These are phyloP conservation scores for Bonia amplexicaulis DNA, from an alignment of 176 grass and related monocot genomes.

Conservation along the genomic window DNA sequence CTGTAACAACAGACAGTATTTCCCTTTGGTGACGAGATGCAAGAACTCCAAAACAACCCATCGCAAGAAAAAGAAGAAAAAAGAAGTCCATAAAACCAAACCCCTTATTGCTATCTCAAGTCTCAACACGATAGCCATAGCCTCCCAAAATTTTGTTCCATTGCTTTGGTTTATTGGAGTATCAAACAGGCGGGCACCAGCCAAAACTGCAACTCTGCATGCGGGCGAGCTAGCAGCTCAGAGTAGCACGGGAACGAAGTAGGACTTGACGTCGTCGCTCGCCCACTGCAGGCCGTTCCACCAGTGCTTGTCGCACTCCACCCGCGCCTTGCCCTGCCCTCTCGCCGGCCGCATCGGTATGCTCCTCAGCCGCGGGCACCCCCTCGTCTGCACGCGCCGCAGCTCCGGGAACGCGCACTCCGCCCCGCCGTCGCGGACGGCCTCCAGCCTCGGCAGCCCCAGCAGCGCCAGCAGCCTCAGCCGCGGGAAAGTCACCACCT, in stretches of 20 bases:
- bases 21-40: neutral
- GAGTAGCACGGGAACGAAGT: slow-evolving; percentile 38
- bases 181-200: neutral
- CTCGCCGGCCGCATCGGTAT: slow-evolving; percentile 34
- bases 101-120: neutral
- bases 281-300: slow-evolving; percentile 45
- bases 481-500: slow-evolving; percentile 39
- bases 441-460: slow-evolving; percentile 43
- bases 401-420: slow-evolving; percentile 48
- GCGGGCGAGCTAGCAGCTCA: neutral
- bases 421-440: slow-evolving; percentile 17
- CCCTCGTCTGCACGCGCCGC: slow-evolving; percentile 41
- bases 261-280: slow-evolving; percentile 40
- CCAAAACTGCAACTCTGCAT: neutral
- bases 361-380: slow-evolving; percentile 37
- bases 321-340: slow-evolving; percentile 39
- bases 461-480: slow-evolving; percentile 44
- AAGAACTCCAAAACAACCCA: neutral
- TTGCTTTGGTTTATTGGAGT: neutral
- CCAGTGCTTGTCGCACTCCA: slow-evolving; percentile 55
- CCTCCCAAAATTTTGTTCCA: neutral
- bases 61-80: neutral
- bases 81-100: neutral
- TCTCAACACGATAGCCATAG: neutral
- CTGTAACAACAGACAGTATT: too few relatives aligned